Percentiles rank a stretch among this genome's conserved stretches.
Conservation (phyloP, 176 grass and related monocot genomes). For the Metroxylon sagu region DNA sequence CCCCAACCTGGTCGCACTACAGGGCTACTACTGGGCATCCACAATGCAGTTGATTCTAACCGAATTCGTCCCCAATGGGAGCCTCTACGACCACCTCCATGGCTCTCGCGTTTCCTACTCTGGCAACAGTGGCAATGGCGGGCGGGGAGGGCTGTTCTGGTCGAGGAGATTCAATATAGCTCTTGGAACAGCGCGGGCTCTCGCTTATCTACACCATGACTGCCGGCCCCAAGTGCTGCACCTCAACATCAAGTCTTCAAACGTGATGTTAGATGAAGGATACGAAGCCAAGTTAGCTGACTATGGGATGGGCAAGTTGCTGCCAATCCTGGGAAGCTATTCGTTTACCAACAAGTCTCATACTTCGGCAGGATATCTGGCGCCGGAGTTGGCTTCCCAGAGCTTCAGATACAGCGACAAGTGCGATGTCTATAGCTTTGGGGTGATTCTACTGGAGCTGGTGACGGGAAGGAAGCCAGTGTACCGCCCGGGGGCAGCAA, state of each 20-base stretch:
- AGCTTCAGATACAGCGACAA: constrained; percentile 77
- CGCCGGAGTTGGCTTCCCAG: constrained; percentile 73
- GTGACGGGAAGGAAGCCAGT: constrained; percentile 85
- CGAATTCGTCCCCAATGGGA: constrained; percentile 60
- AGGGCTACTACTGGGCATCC: constrained; percentile 94
- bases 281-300: constrained; percentile 89
- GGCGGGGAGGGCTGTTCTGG: constrained; percentile 55
- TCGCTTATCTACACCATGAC: constrained; percentile 94
- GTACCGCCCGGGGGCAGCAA: constrained; percentile 42
- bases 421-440: constrained; percentile 97
- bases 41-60: constrained; percentile 84
- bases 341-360: constrained; percentile 74
- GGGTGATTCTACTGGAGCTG: constrained; percentile 85
- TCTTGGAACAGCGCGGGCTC: constrained; percentile 54
- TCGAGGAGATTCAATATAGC: constrained; percentile 67
- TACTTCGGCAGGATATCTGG: constrained; percentile 65
- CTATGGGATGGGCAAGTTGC: constrained; percentile 78
- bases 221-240: constrained; percentile 84
- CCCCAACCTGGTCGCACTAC: constrained; percentile 66
- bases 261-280: constrained; percentile 70
- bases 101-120: constrained; percentile 24
- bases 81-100: constrained; percentile 77
- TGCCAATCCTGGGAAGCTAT: constrained; percentile 75
- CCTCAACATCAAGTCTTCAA: constrained; percentile 95
- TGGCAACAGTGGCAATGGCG: constrained; percentile 33